Conservation (phyloP, 257 asterid species). For the Solanum etuberosum region DNA sequence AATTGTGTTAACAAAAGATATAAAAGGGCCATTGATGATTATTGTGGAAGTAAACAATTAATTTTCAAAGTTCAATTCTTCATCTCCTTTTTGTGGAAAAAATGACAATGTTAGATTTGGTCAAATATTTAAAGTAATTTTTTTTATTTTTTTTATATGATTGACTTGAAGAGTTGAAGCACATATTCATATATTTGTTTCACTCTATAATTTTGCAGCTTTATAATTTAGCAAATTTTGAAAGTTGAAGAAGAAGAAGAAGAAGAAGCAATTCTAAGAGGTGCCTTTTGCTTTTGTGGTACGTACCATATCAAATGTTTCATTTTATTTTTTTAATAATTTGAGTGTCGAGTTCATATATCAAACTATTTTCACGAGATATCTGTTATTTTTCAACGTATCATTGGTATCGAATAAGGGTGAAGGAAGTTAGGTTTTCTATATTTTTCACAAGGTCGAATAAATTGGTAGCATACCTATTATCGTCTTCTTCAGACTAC, state of each 20-base stretch:
- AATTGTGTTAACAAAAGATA: not conserved
- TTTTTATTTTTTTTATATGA: not conserved
- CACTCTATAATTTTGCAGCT: not conserved
- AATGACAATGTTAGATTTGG: not conserved
- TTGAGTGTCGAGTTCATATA: not conserved
- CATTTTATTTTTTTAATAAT: too few species aligned
- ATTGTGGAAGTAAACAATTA: not conserved
- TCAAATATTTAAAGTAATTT: not conserved
- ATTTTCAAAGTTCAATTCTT: not conserved
- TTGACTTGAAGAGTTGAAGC: not conserved
- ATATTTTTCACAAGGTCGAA: too few species aligned
- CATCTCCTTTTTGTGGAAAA: not conserved
- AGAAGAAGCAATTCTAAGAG: not conserved
- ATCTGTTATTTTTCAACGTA: too few species aligned
- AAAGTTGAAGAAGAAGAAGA: not conserved
- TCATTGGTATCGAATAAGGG: fast-evolving
- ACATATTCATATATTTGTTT: not conserved
- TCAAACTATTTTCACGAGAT: too few species aligned
- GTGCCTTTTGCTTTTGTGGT: not conserved
- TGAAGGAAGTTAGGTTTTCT: not conserved
- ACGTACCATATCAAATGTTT: not conserved
- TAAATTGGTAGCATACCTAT: too few species aligned
- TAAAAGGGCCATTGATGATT: not conserved
- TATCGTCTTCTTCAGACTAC: too few species aligned
- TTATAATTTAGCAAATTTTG: not conserved